A percentile compares a stretch with the other conserved stretches of the same genome.
These are phyloP conservation scores for Umbelopsis sp. DNA, from an alignment of 192 early-diverging fungal genomes.

Conservation along the genomic window DNA sequence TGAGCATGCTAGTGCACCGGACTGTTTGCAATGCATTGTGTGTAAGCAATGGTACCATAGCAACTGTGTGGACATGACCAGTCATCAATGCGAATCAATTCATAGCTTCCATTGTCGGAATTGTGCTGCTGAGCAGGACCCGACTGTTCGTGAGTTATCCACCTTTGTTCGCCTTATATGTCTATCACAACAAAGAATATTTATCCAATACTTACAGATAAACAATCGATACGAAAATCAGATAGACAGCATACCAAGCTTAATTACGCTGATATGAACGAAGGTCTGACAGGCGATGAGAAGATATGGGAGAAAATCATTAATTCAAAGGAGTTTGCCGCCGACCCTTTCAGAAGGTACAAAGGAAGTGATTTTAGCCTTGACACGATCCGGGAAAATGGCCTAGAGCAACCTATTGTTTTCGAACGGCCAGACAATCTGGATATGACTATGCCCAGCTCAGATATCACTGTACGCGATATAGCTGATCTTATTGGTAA, in stretches of 20 bases:
- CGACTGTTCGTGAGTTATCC: constrained; percentile 50
- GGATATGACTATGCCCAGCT: constrained; percentile 81
- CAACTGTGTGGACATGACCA: constrained; percentile 60
- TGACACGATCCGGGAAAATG: constrained; percentile 64
- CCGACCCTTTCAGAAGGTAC: constrained; percentile 68
- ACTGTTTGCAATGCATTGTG: constrained; percentile 70
- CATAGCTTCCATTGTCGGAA: constrained; percentile 67
- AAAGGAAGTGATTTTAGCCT: constrained; percentile 67
- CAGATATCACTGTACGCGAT: constrained; percentile 59
- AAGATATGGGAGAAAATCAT: constrained; percentile 81
- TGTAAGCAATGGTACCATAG: constrained; percentile 72
- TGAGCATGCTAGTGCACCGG: neutral
- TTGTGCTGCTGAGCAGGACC: constrained; percentile 58
- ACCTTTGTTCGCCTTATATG: neutral
- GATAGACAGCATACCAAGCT: constrained; percentile 58
- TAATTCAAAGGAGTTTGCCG: constrained; percentile 64
- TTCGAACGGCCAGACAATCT: constrained; percentile 68
- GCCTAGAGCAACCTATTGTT: constrained; percentile 76
- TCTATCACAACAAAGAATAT: constrained; percentile 2
- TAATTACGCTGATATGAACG: constrained; percentile 85
- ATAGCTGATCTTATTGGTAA: constrained; percentile 56
- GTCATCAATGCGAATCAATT: constrained; percentile 58
- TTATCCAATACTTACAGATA: constrained; percentile 29
- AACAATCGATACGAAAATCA: constrained; percentile 58
- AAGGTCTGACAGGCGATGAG: constrained; percentile 77